Conservation (phyloP, 192 early-diverging fungal species). For the Podila verticillata region DNA sequence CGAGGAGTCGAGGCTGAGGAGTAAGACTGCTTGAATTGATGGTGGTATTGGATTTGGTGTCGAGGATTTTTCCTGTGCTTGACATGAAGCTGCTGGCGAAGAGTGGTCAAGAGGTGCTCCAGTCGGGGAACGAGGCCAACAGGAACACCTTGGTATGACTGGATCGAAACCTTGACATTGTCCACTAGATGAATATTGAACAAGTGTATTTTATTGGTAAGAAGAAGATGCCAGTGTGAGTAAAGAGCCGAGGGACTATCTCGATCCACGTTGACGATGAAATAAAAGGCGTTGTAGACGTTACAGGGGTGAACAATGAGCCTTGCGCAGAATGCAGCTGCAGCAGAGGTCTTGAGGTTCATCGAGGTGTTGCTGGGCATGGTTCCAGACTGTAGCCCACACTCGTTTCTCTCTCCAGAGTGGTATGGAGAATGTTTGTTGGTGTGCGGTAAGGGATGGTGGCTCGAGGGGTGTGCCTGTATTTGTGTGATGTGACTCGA, state of each 20-base stretch:
- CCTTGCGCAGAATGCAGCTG: conserved; percentile 40
- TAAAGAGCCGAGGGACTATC: neutral
- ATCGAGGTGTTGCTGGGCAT: conserved; percentile 36
- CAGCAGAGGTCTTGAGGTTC: conserved; percentile 37
- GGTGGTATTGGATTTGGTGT: conserved; percentile 2
- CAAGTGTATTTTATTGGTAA: neutral
- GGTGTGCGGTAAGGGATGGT: neutral
- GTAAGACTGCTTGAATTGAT: neutral
- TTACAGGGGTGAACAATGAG: conserved; percentile 50
- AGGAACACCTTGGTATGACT: conserved; percentile 9
- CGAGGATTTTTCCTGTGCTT: conserved; percentile 9
- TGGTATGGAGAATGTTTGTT: neutral
- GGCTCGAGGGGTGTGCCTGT: neutral
- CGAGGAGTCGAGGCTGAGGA: neutral
- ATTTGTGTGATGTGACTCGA: neutral
- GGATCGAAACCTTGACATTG: conserved; percentile 26
- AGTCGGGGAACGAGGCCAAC: conserved; percentile 19
- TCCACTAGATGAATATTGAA: conserved; percentile 22
- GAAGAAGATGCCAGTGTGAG: neutral
- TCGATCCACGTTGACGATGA: neutral
- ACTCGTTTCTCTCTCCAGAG: neutral
- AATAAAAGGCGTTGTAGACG: neutral
- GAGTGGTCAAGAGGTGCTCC: conserved; percentile 6
- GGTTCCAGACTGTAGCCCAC: conserved; percentile 10
- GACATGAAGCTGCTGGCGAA: conserved; percentile 9